A percentile compares a stretch with the other conserved stretches of the same genome.
These are phyloP conservation scores for Paraphoma chrysanthemicola DNA, from an alignment of 2,329 filamentous ascomycete genomes.

Conservation along the genomic window DNA sequence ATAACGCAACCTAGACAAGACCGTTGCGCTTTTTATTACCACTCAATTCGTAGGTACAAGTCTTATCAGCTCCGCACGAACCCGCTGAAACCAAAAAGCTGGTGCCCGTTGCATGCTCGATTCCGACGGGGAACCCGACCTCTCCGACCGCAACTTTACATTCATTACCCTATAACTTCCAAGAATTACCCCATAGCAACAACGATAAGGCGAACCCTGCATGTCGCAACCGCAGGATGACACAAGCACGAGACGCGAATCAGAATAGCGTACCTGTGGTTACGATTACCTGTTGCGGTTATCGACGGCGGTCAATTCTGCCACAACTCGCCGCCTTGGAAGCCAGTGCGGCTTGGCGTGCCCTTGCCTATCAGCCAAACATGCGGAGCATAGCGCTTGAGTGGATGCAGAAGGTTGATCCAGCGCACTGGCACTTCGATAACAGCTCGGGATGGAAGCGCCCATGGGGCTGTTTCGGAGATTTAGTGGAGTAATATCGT, in stretches of 20 bases:
- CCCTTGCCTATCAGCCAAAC: constrained; percentile 22
- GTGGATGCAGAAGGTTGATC: constrained; percentile 25
- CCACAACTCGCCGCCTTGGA: constrained; percentile 24
- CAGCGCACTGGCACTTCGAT: constrained; percentile 17
- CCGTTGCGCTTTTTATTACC: constrained; percentile 18
- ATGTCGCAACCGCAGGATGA: constrained; percentile 30
- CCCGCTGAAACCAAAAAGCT: constrained; percentile 22
- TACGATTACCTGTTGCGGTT: constrained; percentile 39
- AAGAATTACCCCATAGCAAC: constrained; percentile 43
- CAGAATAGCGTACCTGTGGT: constrained; percentile 24
- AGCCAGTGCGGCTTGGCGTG: constrained; percentile 11
- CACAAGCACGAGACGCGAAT: constrained; percentile 29
- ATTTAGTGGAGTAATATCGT: constrained; percentile 11
- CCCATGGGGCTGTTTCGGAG: constrained; percentile 10
- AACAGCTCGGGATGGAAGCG: constrained; percentile 20
- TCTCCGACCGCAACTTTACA: constrained; percentile 22
- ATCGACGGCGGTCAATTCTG: constrained; percentile 38
- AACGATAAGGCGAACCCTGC: constrained; percentile 33
- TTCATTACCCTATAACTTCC: constrained; percentile 46
- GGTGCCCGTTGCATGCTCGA: constrained; percentile 2
- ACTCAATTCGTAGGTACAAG: constrained; percentile 3
- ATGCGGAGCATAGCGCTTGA: constrained; percentile 18
- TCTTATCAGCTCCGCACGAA: constrained; percentile 33
- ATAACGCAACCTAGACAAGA: constrained; percentile 4
- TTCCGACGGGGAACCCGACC: constrained; percentile 20